Percentiles rank a stretch among this genome's conserved stretches.
Evolutionary conservation across 116 monocot species (phyloP).

Genomic region (Thalassia testudinum): DNA sequence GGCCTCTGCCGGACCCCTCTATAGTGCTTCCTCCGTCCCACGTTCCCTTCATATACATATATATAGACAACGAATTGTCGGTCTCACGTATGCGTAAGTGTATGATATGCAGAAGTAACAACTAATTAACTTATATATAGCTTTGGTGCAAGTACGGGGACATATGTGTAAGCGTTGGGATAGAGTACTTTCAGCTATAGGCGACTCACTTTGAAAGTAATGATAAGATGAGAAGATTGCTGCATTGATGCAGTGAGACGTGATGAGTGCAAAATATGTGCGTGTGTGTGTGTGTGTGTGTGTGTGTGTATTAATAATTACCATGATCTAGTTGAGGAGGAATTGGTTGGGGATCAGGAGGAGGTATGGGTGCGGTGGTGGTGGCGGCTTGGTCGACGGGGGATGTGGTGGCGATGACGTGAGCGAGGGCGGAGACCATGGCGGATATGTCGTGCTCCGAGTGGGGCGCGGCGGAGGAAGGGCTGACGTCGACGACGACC

Average conservation of each 20-base stretch:
- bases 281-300: too few species aligned
- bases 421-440: conserved; percentile 62
- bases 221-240: neutral
- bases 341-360: neutral
- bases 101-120: neutral
- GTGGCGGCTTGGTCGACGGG: neutral
- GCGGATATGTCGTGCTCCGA: conserved; percentile 37
- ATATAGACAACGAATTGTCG: too few species aligned
- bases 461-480: neutral
- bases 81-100: too few species aligned
- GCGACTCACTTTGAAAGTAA: neutral
- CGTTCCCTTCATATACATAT: neutral
- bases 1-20: conserved; percentile 55
- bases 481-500: neutral
- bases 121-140: neutral
- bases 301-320: too few species aligned
- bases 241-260: too few species aligned
- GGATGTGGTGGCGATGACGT: conserved; percentile 38
- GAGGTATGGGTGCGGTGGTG: neutral
- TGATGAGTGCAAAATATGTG: too few species aligned
- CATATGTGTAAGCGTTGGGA: neutral
- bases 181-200: neutral
- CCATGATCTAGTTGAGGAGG: neutral
- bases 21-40: conserved; percentile 25
- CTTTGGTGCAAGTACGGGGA: neutral